Conservation (phyloP, 1,284 basidiomycete genomes). For the Naganishia sp. region DNA sequence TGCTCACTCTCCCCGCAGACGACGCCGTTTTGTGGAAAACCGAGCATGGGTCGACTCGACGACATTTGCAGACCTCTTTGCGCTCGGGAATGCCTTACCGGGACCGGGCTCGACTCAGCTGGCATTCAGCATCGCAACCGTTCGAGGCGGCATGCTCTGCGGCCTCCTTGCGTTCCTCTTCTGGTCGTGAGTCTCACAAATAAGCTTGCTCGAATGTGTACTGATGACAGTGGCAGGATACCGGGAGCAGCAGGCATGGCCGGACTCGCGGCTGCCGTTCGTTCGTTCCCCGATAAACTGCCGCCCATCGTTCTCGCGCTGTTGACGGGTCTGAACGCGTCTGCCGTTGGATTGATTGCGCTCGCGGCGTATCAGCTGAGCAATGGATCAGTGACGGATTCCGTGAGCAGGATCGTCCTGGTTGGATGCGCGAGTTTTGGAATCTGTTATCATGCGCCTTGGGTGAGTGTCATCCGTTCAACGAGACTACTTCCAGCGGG, state of each 20-base stretch:
- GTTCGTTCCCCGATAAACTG: slow-evolving; percentile 56
- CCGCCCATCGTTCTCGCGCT: slow-evolving; percentile 60
- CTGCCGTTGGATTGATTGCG: slow-evolving; percentile 63
- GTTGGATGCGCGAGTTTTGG: slow-evolving; percentile 56
- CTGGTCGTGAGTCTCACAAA: slow-evolving; percentile 41
- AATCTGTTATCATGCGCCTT: slow-evolving; percentile 60
- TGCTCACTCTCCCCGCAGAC: neutral
- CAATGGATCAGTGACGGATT: slow-evolving; percentile 58
- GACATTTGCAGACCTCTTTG: slow-evolving; percentile 53
- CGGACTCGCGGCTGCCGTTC: slow-evolving; percentile 58
- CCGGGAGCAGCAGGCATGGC: slow-evolving; percentile 62
- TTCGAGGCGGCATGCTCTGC: slow-evolving; percentile 48
- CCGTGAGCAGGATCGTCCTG: slow-evolving; percentile 59
- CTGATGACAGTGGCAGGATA: slow-evolving; percentile 39
- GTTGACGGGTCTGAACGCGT: slow-evolving; percentile 62
- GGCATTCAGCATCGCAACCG: slow-evolving; percentile 52
- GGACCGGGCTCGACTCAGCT: slow-evolving; percentile 56
- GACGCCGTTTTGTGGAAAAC: slow-evolving; percentile 41
- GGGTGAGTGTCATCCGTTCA: slow-evolving; percentile 35
- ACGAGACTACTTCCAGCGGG: neutral
- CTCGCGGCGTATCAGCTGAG: slow-evolving; percentile 61
- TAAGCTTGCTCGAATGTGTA: neutral
- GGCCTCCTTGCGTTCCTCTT: slow-evolving; percentile 52
- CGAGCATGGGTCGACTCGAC: slow-evolving; percentile 41
- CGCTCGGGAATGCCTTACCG: slow-evolving; percentile 55